Evolutionary conservation across 2,329 filamentous ascomycete species (phyloP).

Genomic region (Ophiostoma sp.): DNA sequence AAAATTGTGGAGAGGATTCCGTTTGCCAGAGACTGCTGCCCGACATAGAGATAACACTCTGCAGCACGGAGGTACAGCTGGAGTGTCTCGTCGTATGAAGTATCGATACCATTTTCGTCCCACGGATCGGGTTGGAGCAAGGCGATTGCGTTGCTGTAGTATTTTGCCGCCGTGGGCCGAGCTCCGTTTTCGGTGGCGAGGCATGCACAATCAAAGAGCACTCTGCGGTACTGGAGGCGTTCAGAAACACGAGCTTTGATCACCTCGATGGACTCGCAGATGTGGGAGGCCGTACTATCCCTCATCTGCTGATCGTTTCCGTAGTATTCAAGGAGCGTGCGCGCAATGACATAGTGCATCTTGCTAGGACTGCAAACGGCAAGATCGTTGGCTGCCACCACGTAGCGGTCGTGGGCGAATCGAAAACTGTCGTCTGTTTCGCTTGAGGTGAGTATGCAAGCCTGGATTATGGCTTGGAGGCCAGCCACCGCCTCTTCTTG

Average conservation of each 20-base stretch:
- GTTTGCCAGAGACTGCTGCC: constrained; percentile 61
- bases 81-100: constrained; percentile 80
- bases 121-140: constrained; percentile 78
- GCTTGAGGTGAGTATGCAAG: constrained; percentile 73
- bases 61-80: constrained; percentile 72
- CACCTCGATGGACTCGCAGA: constrained; percentile 69
- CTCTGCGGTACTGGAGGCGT: constrained; percentile 63
- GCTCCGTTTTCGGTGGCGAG: constrained; percentile 77
- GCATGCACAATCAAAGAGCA: constrained; percentile 74
- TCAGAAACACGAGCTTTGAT: constrained; percentile 60
- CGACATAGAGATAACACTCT: constrained; percentile 77
- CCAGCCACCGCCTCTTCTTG: constrained; percentile 67
- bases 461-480: constrained; percentile 73
- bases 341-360: constrained; percentile 89
- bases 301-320: constrained; percentile 54
- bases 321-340: constrained; percentile 70
- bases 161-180: constrained; percentile 72
- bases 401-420: constrained; percentile 83
- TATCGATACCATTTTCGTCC: constrained; percentile 63
- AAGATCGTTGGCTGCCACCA: constrained; percentile 65
- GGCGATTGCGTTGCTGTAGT: constrained; percentile 68
- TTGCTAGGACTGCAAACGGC: constrained; percentile 63
- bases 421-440: constrained; percentile 82
- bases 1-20: constrained; percentile 66
- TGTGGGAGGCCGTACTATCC: constrained; percentile 73